phyloP scores from a whole-genome alignment of 1,284 basidiomycete species.

The Ceratobasidium sp. region DNA sequence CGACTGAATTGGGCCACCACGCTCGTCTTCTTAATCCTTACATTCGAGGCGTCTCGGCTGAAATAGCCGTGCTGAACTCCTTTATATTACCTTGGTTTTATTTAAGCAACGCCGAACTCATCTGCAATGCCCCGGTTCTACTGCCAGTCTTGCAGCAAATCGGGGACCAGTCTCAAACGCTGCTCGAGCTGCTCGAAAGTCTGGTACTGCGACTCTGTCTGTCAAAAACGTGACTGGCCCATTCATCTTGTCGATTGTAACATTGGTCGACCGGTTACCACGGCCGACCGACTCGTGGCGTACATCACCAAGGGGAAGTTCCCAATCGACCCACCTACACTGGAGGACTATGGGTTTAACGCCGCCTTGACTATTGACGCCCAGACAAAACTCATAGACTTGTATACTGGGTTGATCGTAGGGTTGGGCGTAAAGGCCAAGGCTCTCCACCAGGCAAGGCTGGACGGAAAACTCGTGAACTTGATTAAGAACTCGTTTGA shows the following conservation, averaged over 20 bases:
- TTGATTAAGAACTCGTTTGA: conserved; percentile 55
- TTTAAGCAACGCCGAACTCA: too few species aligned
- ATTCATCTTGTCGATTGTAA: conserved; percentile 28
- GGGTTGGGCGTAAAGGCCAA: conserved; percentile 51
- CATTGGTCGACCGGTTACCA: conserved; percentile 14
- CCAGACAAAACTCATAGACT: conserved; percentile 52
- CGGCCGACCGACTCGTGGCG: conserved; percentile 24
- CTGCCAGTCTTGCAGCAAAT: conserved; percentile 1
- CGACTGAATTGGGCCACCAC: neutral
- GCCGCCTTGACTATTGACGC: conserved; percentile 42
- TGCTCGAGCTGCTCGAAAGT: conserved; percentile 6
- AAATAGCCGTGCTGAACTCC: too few species aligned
- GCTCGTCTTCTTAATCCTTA: too few species aligned
- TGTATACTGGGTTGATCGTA: conserved; percentile 55
- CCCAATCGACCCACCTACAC: conserved; percentile 54
- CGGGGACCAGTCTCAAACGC: neutral
- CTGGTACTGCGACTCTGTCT: conserved; percentile 16
- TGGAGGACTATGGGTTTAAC: conserved; percentile 57
- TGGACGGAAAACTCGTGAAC: conserved; percentile 53
- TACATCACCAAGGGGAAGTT: conserved; percentile 49
- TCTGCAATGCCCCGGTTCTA: neutral
- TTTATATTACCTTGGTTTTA: too few species aligned
- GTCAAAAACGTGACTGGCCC: conserved; percentile 25
- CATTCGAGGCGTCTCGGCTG: too few species aligned
- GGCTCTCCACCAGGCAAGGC: conserved; percentile 54